phyloP scores from a whole-genome alignment of 108 stramenopile species.

The Discostella stelligeroides region DNA sequence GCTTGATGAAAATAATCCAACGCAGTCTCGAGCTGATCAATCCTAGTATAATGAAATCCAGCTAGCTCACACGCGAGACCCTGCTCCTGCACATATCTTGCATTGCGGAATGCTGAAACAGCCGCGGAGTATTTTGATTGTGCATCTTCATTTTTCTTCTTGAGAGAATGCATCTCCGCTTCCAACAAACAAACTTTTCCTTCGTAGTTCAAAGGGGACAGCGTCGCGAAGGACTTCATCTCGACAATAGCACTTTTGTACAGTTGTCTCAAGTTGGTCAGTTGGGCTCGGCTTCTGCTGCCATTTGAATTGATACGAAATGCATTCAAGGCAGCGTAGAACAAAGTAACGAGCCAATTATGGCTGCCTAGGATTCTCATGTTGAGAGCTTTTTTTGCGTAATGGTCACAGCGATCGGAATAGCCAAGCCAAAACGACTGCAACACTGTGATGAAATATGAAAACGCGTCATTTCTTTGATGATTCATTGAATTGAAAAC shows the following conservation, averaged over 20 bases:
- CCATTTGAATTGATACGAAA: background rate
- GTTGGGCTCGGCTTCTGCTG: background rate
- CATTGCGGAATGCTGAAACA: slow-evolving; percentile 15
- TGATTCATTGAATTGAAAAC: background rate
- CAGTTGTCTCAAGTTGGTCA: background rate
- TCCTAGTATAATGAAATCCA: slow-evolving; percentile 9
- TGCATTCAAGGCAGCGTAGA: background rate
- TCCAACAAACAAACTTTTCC: slow-evolving; percentile 21
- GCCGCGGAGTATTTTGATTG: slow-evolving; percentile 15
- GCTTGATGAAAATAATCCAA: slow-evolving; percentile 23
- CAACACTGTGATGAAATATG: background rate
- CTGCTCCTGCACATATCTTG: slow-evolving; percentile 34
- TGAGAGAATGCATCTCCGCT: slow-evolving; percentile 26
- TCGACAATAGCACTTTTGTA: slow-evolving; percentile 7
- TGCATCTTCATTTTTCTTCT: slow-evolving; percentile 18
- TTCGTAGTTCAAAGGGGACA: slow-evolving; percentile 30
- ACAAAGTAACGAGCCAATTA: background rate
- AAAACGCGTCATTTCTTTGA: background rate
- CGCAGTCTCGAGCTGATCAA: slow-evolving; percentile 2
- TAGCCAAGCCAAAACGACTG: slow-evolving; percentile 17
- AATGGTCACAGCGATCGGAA: slow-evolving; percentile 6
- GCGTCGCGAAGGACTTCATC: slow-evolving; percentile 2
- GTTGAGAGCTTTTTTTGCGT: background rate
- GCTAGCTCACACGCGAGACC: slow-evolving; percentile 20
- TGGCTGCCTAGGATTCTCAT: background rate